These are phyloP conservation scores for Pseudocohnilembus persalinus DNA, from an alignment of 169 alveolate genomes.

Conservation along the genomic window DNA sequence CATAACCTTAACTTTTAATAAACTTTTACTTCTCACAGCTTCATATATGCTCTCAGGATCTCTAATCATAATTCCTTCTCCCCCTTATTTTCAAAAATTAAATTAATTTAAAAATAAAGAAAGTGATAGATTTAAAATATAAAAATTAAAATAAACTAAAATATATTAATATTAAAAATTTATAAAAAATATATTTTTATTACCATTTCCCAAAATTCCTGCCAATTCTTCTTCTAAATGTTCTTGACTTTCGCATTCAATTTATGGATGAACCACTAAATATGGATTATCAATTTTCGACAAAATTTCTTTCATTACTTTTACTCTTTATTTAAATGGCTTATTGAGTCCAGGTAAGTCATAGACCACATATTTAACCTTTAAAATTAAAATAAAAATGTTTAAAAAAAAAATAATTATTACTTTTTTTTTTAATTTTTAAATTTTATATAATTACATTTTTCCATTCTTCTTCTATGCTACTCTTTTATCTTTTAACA, in stretches of 20 bases:
- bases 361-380: slow-evolving; percentile 64
- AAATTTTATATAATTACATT: slow-evolving; percentile 35
- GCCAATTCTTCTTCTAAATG: slow-evolving; percentile 54
- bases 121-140: no score
- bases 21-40: slow-evolving; percentile 48
- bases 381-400: no score
- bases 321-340: slow-evolving; percentile 52
- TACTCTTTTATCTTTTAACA: slow-evolving; percentile 41
- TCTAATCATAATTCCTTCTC: slow-evolving; percentile 77
- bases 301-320: slow-evolving; percentile 32
- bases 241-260: slow-evolving; percentile 46
- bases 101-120: no score
- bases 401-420: no score
- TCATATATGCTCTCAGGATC: slow-evolving; percentile 70
- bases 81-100: slow-evolving; percentile 43
- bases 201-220: no score
- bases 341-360: slow-evolving; percentile 64
- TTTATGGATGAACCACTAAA: slow-evolving; percentile 53
- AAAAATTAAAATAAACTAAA: no score
- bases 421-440: slow-evolving; percentile 52
- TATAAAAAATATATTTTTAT: no score
- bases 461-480: slow-evolving; percentile 1
- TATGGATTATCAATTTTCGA: slow-evolving; percentile 41
- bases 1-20: slow-evolving; percentile 64
- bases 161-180: no score